Conservation (phyloP, 306 rosid genomes). For the Styphnolobium japonicum region DNA sequence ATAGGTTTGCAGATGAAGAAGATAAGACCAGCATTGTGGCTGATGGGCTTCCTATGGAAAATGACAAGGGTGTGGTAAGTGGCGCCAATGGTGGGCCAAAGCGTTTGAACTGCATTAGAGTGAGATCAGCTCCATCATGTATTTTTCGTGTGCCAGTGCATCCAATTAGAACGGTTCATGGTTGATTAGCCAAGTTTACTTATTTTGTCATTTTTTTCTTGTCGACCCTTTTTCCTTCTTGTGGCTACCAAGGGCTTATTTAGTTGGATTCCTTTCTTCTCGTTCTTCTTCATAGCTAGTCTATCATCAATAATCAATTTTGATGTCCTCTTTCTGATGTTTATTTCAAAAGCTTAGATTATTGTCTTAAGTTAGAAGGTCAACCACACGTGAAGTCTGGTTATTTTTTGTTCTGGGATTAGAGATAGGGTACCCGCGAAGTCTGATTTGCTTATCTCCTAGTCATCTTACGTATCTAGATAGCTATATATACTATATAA, state of each 20-base stretch:
- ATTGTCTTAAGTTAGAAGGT: too few species aligned
- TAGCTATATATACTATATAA: too few species aligned
- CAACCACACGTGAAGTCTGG: too few species aligned
- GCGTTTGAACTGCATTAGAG: slow-evolving; percentile 22
- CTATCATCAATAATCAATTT: not conserved
- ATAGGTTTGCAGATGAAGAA: not conserved
- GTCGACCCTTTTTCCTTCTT: not conserved
- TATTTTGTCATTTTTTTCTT: not conserved
- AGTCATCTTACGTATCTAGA: too few species aligned
- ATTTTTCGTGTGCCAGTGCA: slow-evolving; percentile 40
- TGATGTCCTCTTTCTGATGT: too few species aligned
- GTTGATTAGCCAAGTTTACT: not conserved
- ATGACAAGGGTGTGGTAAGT: not conserved
- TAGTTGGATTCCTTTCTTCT: not conserved
- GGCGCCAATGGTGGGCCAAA: not conserved
- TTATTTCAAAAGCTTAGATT: too few species aligned
- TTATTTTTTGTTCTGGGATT: too few species aligned
- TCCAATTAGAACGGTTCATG: slow-evolving; percentile 43
- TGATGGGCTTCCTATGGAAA: not conserved
- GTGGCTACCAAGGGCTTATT: not conserved
- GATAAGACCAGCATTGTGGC: not conserved
- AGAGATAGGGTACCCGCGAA: too few species aligned
- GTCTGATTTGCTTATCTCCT: too few species aligned
- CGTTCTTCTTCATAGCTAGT: too few species aligned
- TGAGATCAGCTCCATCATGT: slow-evolving; percentile 24